Evolutionary conservation across 352 stramenopile genomes (phyloP), one percentile per base, ranked within the genome.

Genomic region (Globisporangium carolinianum): DNA sequence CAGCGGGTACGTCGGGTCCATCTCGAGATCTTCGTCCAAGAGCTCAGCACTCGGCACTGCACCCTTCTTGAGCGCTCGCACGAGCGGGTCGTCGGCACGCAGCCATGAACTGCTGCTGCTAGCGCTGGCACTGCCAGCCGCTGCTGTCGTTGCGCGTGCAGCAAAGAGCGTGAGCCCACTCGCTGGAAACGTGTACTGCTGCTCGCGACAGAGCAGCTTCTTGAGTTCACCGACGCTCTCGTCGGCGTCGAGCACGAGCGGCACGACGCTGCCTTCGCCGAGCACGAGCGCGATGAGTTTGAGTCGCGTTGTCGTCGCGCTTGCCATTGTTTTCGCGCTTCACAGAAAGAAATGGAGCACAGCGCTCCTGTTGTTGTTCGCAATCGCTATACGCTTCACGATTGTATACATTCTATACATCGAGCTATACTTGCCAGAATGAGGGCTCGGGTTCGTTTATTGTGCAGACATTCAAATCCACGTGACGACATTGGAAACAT

Each of bases 1-100:
- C 24, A 59, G 54, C 54, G 54, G 54, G n/a, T 59, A 59, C 54
- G 54, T 59, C 45, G 54, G 42, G 54, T 59, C 54, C 54, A 59
- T 59, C 36, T 59, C 54, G 35, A 35, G 54, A 35, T 53, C 54
- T 7, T 59, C 54, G 0, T 52, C 24, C 24, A 59, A 15, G 24
- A 59, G 47, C 42, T 6, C 43, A 24, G 42, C 42, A 7, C 42
- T 43, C 24, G 53, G 42, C 32, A 35, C 41, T 11, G 43, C 53
- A 0, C 53, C 53, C 35, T 58, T 58, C 43, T 58, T 58, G 7
- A 58, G 45, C 9, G 42, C 32, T n/a, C 38, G 35, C 17, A 51
- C 45, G 15, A 53, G 42, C 15, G 53, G 53, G 32, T 58, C 53
- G 43, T 58, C 17, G 18, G 53, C 43, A 39, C 52, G 52, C n/a